Base-by-base conservation (phyloP, 2,329 filamentous ascomycete species). In the Esteya vermicola region DNA sequence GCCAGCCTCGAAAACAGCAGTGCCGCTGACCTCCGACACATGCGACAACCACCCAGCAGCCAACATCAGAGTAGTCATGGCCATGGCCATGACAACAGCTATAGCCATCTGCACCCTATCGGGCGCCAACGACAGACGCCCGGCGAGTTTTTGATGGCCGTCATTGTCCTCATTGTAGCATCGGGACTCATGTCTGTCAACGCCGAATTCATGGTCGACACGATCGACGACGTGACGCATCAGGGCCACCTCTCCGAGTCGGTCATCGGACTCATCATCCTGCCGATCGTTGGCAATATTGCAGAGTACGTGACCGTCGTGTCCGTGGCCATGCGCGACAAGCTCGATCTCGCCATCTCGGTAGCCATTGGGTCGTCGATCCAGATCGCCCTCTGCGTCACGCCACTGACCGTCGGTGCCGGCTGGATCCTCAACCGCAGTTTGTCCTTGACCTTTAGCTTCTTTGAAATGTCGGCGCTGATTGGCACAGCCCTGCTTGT, bases 391-490 rank as follows among this genome's bases (percentile, higher is more conserved):
- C 66, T 89, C 26, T 76, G 86, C 36, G 81, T 88, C 35, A 86
- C 83, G 1, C 83, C 83, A 0, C 81, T 83, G 60, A 65, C 88
- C 39, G 82, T 88, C 39, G 75, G 88, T 47, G 67, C 88, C 32
- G 83, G 82, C 44, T 88, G 83, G 83, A 78, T 81, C 50, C 74
- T 83, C 59, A 68, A 68, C 38, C 63, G 70, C 45, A 64, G 75
- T 16, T 80, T 83, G 75, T 71, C 80, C 19, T 67, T 91, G 28
- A 85, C 88, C 62, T 93, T 93, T 57, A 84, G 84, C 46, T 69
- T 85, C 34, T 93, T 91, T 58, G 85, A 93, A 67, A 91, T 85
- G 0, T 81, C 91, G 21, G 83, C 81, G 43, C 72, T 93, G 52
- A 91, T 91, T 57, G 75, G 88, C 38, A 81, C 76, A 37, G 78